Evolutionary conservation across 768 basidiomycete genomes (phyloP).

Genomic region (Tulasnella sp.): DNA sequence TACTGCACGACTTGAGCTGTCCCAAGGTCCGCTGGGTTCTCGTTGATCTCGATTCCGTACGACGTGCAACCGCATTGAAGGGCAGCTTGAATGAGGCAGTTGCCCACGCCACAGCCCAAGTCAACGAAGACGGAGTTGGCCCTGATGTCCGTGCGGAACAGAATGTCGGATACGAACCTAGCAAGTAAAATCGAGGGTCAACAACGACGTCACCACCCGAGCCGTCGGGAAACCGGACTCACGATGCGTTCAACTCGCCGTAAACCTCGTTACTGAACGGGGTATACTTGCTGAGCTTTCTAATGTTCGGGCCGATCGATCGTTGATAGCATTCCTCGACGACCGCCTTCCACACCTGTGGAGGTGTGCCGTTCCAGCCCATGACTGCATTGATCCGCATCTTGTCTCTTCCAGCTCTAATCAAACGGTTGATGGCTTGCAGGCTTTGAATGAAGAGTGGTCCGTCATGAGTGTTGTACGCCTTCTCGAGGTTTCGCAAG

Average conservation of each 20-base stretch:
- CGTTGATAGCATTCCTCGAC: slow-evolving; percentile 92
- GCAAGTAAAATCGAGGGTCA: neutral
- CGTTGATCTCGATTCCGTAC: slow-evolving; percentile 77
- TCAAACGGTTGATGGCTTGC: slow-evolving; percentile 55
- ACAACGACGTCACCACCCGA: neutral
- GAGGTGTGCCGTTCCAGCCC: slow-evolving; percentile 50
- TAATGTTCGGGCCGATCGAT: slow-evolving; percentile 85
- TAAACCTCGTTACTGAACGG: slow-evolving; percentile 78
- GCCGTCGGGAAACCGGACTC: slow-evolving; percentile 34
- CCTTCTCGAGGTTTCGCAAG: slow-evolving; percentile 63
- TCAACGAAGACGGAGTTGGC: slow-evolving; percentile 72
- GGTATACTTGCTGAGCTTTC: slow-evolving; percentile 71
- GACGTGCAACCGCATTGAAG: slow-evolving; percentile 70
- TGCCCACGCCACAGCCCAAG: slow-evolving; percentile 82
- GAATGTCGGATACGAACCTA: slow-evolving; percentile 58
- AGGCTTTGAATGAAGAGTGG: slow-evolving; percentile 66
- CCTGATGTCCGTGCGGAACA: slow-evolving; percentile 52
- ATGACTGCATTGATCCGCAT: slow-evolving; percentile 14
- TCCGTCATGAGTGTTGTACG: slow-evolving; percentile 65
- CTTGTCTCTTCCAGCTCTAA: slow-evolving; percentile 47
- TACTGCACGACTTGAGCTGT: slow-evolving; percentile 70
- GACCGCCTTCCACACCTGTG: slow-evolving; percentile 66
- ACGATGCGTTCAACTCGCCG: slow-evolving; percentile 80
- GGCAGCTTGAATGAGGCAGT: slow-evolving; percentile 76
- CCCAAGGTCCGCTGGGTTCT: slow-evolving; percentile 77